A percentile compares a stretch with the other conserved stretches of the same genome.
Conservation (phyloP, 2,329 filamentous ascomycete species). For the Rutstroemia sp. region DNA sequence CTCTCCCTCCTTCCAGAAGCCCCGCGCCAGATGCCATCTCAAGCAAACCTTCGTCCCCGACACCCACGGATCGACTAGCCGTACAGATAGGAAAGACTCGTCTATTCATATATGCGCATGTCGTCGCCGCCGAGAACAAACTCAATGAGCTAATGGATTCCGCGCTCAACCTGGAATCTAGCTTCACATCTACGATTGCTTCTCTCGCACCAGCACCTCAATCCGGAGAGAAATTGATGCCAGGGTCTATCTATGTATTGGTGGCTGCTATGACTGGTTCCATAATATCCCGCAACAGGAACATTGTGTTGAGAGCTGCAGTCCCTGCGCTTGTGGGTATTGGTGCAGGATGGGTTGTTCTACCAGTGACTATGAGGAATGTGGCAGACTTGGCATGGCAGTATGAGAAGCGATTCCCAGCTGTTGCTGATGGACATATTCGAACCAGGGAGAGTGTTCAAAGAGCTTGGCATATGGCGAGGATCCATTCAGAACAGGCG, state of each 20-base stretch:
- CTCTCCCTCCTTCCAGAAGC: conserved; percentile 17
- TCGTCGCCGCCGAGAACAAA: conserved; percentile 67
- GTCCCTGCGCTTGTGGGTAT: conserved; percentile 75
- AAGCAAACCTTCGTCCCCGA: conserved; percentile 43
- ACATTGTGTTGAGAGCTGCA: conserved; percentile 69
- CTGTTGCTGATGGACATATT: conserved; percentile 73
- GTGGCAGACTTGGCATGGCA: conserved; percentile 80
- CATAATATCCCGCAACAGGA: conserved; percentile 84
- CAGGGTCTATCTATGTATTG: conserved; percentile 84
- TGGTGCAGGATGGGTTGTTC: conserved; percentile 72
- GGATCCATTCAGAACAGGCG: conserved; percentile 64
- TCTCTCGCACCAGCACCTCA: conserved; percentile 80
- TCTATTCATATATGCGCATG: conserved; percentile 71
- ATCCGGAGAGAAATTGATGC: conserved; percentile 82
- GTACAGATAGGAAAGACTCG: conserved; percentile 73
- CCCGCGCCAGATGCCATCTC: conserved; percentile 10
- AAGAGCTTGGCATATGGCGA: conserved; percentile 65
- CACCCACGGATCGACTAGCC: conserved; percentile 85
- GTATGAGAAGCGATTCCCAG: conserved; percentile 86
- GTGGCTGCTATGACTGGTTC: conserved; percentile 92
- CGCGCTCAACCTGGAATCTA: conserved; percentile 78
- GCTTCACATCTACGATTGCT: conserved; percentile 82
- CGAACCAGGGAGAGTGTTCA: conserved; percentile 60
- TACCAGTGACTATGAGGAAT: conserved; percentile 88
- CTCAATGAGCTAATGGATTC: conserved; percentile 77